phyloP scores from a whole-genome alignment of 139 green algal species.

The Micractinium sp. region DNA sequence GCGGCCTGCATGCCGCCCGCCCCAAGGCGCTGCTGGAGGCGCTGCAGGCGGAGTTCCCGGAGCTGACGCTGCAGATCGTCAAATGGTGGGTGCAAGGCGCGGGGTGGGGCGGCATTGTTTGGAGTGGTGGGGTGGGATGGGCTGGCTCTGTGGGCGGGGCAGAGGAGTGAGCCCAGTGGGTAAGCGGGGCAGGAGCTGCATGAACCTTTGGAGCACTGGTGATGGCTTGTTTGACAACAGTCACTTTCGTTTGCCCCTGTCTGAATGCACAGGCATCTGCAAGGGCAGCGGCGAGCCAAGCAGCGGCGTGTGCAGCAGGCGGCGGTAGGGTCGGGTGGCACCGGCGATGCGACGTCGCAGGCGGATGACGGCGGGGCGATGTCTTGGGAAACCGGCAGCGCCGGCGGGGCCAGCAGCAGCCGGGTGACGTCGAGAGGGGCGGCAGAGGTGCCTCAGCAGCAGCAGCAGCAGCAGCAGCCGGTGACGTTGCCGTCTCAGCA shows the following conservation, averaged over 20 bases:
- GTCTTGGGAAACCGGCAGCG: no score
- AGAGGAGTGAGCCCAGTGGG: no score
- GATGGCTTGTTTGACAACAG: no score
- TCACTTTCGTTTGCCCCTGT: no score
- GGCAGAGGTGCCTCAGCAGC: background rate
- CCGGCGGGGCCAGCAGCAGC: background rate
- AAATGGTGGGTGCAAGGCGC: background rate
- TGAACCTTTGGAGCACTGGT: no score
- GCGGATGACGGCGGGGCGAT: no score
- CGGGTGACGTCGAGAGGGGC: background rate
- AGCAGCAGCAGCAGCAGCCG: background rate
- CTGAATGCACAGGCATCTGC: background rate
- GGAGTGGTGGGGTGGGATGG: no score
- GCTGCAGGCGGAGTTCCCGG: slow-evolving; percentile 14
- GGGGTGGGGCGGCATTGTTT: no score
- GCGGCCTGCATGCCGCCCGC: background rate
- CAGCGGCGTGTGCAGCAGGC: background rate
- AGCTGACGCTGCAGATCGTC: slow-evolving; percentile 15
- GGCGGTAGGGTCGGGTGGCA: background rate
- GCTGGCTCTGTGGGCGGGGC: no score
- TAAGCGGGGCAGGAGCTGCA: no score
- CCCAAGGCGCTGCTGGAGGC: slow-evolving; percentile 12
- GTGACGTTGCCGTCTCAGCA: background rate
- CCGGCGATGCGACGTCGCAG: no score
- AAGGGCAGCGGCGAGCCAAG: background rate